phyloP scores from a whole-genome alignment of 2,329 filamentous ascomycete genomes.

The Aspergillus sp. region DNA sequence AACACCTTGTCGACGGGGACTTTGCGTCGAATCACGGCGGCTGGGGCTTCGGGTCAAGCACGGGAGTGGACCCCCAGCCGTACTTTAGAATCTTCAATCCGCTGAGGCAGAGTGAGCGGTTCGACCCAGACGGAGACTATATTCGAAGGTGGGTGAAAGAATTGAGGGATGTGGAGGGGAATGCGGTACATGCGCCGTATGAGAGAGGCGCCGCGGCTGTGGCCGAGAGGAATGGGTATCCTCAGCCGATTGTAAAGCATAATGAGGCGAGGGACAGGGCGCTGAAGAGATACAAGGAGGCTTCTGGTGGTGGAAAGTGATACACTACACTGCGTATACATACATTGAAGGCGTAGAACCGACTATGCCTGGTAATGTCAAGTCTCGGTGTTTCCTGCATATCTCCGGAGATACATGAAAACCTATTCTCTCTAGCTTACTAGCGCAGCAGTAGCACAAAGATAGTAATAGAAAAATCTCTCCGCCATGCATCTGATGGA shows the following conservation, averaged over 20 bases:
- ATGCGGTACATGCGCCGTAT: constrained; percentile 82
- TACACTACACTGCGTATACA: neutral
- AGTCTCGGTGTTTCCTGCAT: neutral
- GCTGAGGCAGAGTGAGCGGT: constrained; percentile 81
- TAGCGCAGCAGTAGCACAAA: neutral
- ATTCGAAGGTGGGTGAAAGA: constrained; percentile 84
- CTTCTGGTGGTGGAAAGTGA: constrained; percentile 4
- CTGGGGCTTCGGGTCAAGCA: constrained; percentile 69
- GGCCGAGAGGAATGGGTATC: constrained; percentile 73
- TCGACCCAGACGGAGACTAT: constrained; percentile 77
- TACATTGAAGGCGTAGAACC: neutral
- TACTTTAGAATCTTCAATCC: constrained; percentile 94
- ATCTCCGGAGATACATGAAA: no score
- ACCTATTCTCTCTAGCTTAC: neutral
- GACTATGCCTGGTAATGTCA: neutral
- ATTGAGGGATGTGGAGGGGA: constrained; percentile 65
- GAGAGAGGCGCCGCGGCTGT: constrained; percentile 62
- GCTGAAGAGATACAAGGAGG: constrained; percentile 71
- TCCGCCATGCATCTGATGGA: neutral
- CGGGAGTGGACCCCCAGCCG: constrained; percentile 82
- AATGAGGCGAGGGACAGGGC: constrained; percentile 69
- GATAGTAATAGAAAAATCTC: neutral
- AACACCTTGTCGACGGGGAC: constrained; percentile 76
- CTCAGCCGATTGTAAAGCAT: constrained; percentile 75
- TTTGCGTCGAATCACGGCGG: constrained; percentile 78